phyloP scores from a whole-genome alignment of 1,284 basidiomycete genomes.

The Exobasidium rhododendri region DNA sequence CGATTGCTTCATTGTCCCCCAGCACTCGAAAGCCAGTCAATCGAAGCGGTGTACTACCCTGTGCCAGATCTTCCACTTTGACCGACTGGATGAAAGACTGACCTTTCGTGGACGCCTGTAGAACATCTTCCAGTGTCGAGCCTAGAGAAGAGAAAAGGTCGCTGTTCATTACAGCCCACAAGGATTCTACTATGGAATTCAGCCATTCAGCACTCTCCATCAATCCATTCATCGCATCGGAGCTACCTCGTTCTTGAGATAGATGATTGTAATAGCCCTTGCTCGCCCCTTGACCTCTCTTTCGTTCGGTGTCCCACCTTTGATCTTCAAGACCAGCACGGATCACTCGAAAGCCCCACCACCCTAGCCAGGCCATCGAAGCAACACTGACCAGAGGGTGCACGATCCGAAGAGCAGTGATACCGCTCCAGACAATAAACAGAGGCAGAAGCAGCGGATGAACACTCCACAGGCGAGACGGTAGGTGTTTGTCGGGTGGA shows the following conservation, averaged over 20 bases:
- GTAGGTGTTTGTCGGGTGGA: slow-evolving; percentile 23
- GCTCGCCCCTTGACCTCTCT: slow-evolving; percentile 11
- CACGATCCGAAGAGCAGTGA: slow-evolving; percentile 17
- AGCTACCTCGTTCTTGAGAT: background rate
- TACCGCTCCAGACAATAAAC: slow-evolving; percentile 21
- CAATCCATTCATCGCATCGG: background rate
- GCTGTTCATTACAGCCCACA: slow-evolving; percentile 36
- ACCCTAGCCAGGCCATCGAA: slow-evolving; percentile 26
- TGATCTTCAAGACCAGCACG: slow-evolving; percentile 21
- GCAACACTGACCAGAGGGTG: slow-evolving; percentile 17
- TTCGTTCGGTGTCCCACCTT: slow-evolving; percentile 28
- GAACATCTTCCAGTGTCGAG: slow-evolving; percentile 35
- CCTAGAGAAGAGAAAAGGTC: slow-evolving; percentile 27
- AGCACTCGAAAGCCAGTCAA: slow-evolving; percentile 30
- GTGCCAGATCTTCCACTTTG: slow-evolving; percentile 36
- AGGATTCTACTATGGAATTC: slow-evolving; percentile 26
- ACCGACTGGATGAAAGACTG: slow-evolving; percentile 29
- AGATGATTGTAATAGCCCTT: background rate
- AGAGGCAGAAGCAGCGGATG: slow-evolving; percentile 21
- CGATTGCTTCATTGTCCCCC: slow-evolving; percentile 20
- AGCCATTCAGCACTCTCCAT: slow-evolving; percentile 39
- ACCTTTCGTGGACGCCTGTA: slow-evolving; percentile 32
- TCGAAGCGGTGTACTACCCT: slow-evolving; percentile 32
- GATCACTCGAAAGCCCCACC: slow-evolving; percentile 23
- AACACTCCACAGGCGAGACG: slow-evolving; percentile 13